Percentiles rank a stretch among this genome's conserved stretches.
Evolutionary conservation across 805 yeast genomes (phyloP).

Genomic region (Blastobotrys attinorum): DNA sequence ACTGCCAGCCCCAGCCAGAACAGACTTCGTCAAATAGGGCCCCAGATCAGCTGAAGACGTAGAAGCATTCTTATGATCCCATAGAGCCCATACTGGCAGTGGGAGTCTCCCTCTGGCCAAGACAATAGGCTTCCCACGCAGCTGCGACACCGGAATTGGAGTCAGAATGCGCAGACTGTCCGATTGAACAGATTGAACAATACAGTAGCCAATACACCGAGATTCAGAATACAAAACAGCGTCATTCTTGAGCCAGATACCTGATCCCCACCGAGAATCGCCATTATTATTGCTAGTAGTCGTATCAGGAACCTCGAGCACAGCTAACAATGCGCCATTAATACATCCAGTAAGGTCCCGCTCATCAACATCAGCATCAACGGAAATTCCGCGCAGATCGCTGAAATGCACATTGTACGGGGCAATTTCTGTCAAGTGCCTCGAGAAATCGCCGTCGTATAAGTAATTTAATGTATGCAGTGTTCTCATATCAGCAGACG

Average conservation of each 20-base stretch:
- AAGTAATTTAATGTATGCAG: slow-evolving; percentile 25
- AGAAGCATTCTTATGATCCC: slow-evolving; percentile 26
- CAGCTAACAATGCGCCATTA: slow-evolving; percentile 30
- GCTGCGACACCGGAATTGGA: slow-evolving; percentile 24
- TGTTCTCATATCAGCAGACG: slow-evolving; percentile 18
- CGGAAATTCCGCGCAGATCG: slow-evolving; percentile 24
- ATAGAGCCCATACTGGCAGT: slow-evolving; percentile 51
- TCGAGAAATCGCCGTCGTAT: slow-evolving; percentile 16
- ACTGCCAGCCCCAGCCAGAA: slow-evolving; percentile 33
- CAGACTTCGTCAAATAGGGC: slow-evolving; percentile 41
- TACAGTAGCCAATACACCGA: slow-evolving; percentile 43
- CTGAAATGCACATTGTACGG: slow-evolving; percentile 25
- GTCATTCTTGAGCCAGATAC: slow-evolving; percentile 8
- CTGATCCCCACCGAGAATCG: not conserved
- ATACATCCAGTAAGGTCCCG: slow-evolving; percentile 22
- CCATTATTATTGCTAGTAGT: slow-evolving; percentile 1
- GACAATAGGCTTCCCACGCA: slow-evolving; percentile 30
- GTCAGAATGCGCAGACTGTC: slow-evolving; percentile 46
- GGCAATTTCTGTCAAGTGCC: slow-evolving; percentile 27
- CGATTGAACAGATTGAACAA: slow-evolving; percentile 59
- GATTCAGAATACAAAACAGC: too few relatives aligned
- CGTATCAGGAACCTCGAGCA: slow-evolving; percentile 12
- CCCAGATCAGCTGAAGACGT: slow-evolving; percentile 14
- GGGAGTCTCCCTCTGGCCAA: slow-evolving; percentile 59
- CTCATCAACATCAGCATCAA: slow-evolving; percentile 18